These are phyloP conservation scores for Phytophthora fragariaefolia DNA, from an alignment of 352 stramenopile species.

Conservation along the genomic window DNA sequence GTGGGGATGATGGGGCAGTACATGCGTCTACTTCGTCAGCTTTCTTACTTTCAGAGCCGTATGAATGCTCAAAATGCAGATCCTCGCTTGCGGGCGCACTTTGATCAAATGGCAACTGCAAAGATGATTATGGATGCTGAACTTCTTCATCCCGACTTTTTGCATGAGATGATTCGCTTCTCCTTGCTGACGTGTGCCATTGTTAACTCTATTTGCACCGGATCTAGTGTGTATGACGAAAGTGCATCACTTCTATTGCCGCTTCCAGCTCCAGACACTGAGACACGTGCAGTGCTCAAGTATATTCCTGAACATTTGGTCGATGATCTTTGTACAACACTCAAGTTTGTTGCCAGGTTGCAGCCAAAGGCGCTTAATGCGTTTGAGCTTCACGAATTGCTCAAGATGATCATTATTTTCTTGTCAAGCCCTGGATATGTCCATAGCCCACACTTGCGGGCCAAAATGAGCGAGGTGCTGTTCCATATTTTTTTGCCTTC, in stretches of 20 bases:
- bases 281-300: conserved; percentile 55
- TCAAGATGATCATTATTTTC: conserved; percentile 92
- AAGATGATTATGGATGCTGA: conserved; percentile 88
- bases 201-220: conserved; percentile 63
- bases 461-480: conserved; percentile 96
- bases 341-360: conserved; percentile 92
- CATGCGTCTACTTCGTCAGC: conserved; percentile 89
- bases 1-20: conserved; percentile 86
- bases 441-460: conserved; percentile 93
- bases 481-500: conserved; percentile 96
- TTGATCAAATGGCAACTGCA: conserved; percentile 68
- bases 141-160: conserved; percentile 75
- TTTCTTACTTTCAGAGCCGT: conserved; percentile 90
- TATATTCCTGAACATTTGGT: conserved; percentile 96
- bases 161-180: conserved; percentile 82
- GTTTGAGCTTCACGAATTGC: conserved; percentile 89
- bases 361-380: conserved; percentile 83
- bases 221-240: conserved; percentile 22
- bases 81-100: conserved; percentile 73
- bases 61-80: conserved; percentile 74
- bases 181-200: conserved; percentile 69
- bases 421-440: conserved; percentile 90
- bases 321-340: conserved; percentile 93
- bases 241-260: conserved; percentile 39
- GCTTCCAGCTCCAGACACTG: conserved; percentile 41